Evolutionary conservation across 495 filamentous ascomycete species (phyloP).

Genomic region (Corynascus novoguineensis): DNA sequence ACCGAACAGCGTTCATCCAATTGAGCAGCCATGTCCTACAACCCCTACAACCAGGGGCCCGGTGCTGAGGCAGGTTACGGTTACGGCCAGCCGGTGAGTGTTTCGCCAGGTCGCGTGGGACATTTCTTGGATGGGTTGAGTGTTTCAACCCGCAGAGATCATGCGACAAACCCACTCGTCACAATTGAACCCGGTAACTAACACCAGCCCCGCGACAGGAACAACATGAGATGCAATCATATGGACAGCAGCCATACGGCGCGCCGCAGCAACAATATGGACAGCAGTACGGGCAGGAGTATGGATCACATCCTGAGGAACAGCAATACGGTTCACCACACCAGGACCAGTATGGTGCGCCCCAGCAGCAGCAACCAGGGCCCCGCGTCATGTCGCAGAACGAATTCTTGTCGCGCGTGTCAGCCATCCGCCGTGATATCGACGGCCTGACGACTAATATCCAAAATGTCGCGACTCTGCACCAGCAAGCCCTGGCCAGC

Average conservation of each 20-base stretch:
- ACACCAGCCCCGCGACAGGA: slow-evolving; percentile 20
- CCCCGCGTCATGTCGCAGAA: slow-evolving; percentile 41
- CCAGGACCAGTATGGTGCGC: neutral
- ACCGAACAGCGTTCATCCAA: slow-evolving; percentile 10
- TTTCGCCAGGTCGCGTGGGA: slow-evolving; percentile 4
- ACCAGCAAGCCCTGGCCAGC: slow-evolving; percentile 54
- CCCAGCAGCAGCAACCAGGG: slow-evolving; percentile 20
- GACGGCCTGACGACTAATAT: slow-evolving; percentile 49
- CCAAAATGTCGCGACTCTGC: slow-evolving; percentile 51
- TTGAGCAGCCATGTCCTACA: slow-evolving; percentile 41
- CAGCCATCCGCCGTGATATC: slow-evolving; percentile 54
- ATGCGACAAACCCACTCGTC: neutral
- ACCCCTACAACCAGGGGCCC: slow-evolving; percentile 43
- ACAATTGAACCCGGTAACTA: neutral
- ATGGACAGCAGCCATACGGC: slow-evolving; percentile 16
- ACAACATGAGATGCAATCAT: slow-evolving; percentile 39
- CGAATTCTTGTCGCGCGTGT: slow-evolving; percentile 57
- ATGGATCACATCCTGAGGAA: slow-evolving; percentile 14
- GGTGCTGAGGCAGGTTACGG: slow-evolving; percentile 46
- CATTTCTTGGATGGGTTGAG: neutral
- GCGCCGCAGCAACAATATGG: slow-evolving; percentile 11
- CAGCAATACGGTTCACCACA: slow-evolving; percentile 15
- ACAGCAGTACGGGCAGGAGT: slow-evolving; percentile 12
- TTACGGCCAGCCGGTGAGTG: slow-evolving; percentile 27
- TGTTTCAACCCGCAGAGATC: neutral